Percentiles rank a stretch among this genome's conserved stretches.
These are phyloP conservation scores for Alternaria ethzedia DNA, from an alignment of 2,329 filamentous ascomycete genomes.

Conservation along the genomic window DNA sequence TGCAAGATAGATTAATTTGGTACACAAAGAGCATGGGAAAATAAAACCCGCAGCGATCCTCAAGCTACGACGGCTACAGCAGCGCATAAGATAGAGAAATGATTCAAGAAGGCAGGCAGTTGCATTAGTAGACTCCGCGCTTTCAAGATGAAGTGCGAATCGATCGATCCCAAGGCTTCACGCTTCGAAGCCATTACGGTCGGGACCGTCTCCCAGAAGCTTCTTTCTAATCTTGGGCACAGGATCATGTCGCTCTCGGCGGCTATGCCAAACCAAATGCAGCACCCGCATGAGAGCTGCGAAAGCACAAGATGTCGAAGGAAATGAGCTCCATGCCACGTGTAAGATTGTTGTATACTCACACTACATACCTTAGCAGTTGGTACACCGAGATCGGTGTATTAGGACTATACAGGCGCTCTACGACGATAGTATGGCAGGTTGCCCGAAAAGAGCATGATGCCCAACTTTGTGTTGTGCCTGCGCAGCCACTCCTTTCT, in stretches of 20 bases:
- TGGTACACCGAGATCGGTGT: neutral
- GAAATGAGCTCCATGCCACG: neutral
- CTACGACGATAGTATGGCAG: neutral
- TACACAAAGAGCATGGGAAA: neutral
- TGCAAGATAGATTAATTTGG: neutral
- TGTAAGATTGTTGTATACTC: too few species aligned
- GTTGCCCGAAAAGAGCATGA: neutral
- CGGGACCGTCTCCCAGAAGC: neutral
- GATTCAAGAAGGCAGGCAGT: neutral
- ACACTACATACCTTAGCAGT: neutral
- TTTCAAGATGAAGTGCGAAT: neutral
- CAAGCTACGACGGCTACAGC: neutral
- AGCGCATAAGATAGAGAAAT: neutral
- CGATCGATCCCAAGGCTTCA: neutral
- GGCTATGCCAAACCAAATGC: rapidly evolving
- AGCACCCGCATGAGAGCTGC: neutral
- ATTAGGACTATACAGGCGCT: neutral
- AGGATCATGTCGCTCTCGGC: neutral
- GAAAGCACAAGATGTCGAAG: neutral
- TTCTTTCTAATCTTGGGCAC: neutral
- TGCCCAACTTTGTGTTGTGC: neutral
- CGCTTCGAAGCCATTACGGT: neutral
- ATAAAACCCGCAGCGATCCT: neutral
- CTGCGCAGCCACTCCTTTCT: neutral
- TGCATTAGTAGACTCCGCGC: neutral